A percentile compares a stretch with the other conserved stretches of the same genome.
Conservation (phyloP, 768 basidiomycete species). For the Lyophyllum decastes region DNA sequence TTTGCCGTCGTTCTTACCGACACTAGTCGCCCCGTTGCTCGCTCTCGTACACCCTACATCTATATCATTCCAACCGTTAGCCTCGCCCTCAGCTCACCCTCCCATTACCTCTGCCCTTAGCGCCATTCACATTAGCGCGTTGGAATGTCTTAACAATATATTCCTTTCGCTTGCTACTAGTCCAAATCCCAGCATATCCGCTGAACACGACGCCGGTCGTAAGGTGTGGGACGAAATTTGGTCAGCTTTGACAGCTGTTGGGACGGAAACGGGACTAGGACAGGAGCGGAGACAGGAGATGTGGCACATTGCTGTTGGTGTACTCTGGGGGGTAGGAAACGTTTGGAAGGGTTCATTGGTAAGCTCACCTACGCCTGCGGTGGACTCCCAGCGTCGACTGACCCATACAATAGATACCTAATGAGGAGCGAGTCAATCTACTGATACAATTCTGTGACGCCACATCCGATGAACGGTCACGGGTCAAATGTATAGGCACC, state of each 20-base stretch:
- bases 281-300: conserved; percentile 73
- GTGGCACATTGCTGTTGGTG: conserved; percentile 80
- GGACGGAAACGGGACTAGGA: conserved; percentile 58
- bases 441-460: conserved; percentile 68
- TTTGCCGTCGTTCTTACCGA: conserved; percentile 49
- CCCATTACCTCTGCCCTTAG: conserved; percentile 87
- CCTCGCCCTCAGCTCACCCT: conserved; percentile 73
- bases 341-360: conserved; percentile 74
- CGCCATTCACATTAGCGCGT: conserved; percentile 79
- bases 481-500: conserved; percentile 83
- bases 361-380: conserved; percentile 18
- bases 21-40: conserved; percentile 70
- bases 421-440: conserved; percentile 60
- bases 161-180: conserved; percentile 70
- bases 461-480: conserved; percentile 52
- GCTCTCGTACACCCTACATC: conserved; percentile 71
- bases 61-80: conserved; percentile 80
- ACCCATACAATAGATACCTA: conserved; percentile 43
- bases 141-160: conserved; percentile 90
- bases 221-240: conserved; percentile 69
- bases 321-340: conserved; percentile 85
- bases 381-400: neutral
- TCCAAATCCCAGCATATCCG: conserved; percentile 38
- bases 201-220: conserved; percentile 49
- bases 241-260: conserved; percentile 59